Conservation (phyloP, 495 filamentous ascomycete species). For the Penicillium pancosmium region DNA sequence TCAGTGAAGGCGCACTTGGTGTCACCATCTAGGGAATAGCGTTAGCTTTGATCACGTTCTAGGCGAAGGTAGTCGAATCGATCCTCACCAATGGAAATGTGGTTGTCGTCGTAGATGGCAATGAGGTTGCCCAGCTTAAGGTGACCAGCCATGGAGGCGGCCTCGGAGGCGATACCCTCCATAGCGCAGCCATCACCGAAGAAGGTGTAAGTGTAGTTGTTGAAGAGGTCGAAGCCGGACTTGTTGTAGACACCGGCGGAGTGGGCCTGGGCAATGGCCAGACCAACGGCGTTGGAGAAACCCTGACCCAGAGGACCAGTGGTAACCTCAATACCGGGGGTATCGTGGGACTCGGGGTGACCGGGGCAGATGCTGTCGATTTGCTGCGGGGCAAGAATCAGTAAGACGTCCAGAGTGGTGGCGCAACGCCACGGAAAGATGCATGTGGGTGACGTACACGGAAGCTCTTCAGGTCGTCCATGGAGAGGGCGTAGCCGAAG, state of each 20-base stretch:
- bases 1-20: slow-evolving; percentile 96
- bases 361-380: slow-evolving; percentile 94
- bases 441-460: slow-evolving; percentile 64
- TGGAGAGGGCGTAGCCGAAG: slow-evolving; percentile 80
- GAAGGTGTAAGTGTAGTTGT: slow-evolving; percentile 96
- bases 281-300: slow-evolving; percentile 92
- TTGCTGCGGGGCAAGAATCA: slow-evolving; percentile 47
- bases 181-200: slow-evolving; percentile 98
- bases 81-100: slow-evolving; percentile 81
- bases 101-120: slow-evolving; percentile 96
- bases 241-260: slow-evolving; percentile 94
- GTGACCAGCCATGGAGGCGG: slow-evolving; percentile 90
- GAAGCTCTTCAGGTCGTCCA: slow-evolving; percentile 95
- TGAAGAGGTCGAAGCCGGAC: slow-evolving; percentile 85
- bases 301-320: slow-evolving; percentile 96
- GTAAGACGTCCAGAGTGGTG: background rate
- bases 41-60: slow-evolving; percentile 11
- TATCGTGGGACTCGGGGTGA: slow-evolving; percentile 96
- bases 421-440: slow-evolving; percentile 1
- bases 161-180: slow-evolving; percentile 96
- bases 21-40: slow-evolving; percentile 69
- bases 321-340: slow-evolving; percentile 95
- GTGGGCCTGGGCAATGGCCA: slow-evolving; percentile 94
- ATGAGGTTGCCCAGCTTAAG: slow-evolving; percentile 98
- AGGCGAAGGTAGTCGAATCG: background rate